Evolutionary conservation across 2,329 filamentous ascomycete genomes (phyloP).

Genomic region (Neospermospora avenae): DNA sequence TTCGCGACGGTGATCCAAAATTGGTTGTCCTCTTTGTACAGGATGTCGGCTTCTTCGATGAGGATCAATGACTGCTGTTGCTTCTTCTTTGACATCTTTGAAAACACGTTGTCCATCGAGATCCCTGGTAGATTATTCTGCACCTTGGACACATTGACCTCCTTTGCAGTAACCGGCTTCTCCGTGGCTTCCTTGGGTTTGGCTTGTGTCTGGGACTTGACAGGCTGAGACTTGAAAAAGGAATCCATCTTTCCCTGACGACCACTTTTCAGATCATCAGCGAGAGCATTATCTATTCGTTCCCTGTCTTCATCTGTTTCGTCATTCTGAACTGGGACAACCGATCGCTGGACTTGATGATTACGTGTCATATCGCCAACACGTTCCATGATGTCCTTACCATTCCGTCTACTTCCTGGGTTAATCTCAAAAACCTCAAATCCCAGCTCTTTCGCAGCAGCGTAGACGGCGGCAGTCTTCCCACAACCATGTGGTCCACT

Average conservation of each 20-base stretch:
- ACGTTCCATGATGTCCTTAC: constrained; percentile 84
- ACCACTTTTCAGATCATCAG: constrained; percentile 59
- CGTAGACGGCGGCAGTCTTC: constrained; percentile 90
- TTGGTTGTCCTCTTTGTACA: constrained; percentile 93
- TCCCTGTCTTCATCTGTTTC: constrained; percentile 36
- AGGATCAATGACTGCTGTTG: constrained; percentile 95
- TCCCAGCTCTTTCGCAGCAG: constrained; percentile 83
- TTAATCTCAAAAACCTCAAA: constrained; percentile 98
- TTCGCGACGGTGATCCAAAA: constrained; percentile 84
- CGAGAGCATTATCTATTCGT: constrained; percentile 42
- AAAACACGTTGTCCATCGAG: neutral
- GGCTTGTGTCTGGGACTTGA: constrained; percentile 25
- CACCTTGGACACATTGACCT: neutral
- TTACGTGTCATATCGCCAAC: constrained; percentile 98
- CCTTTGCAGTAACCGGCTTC: constrained; percentile 5
- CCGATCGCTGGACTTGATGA: constrained; percentile 70
- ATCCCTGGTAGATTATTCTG: neutral
- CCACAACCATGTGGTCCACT: constrained; percentile 88
- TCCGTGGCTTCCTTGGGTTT: constrained; percentile 8
- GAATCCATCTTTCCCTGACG: constrained; percentile 76
- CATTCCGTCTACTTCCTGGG: constrained; percentile 74
- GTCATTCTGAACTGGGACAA: constrained; percentile 35
- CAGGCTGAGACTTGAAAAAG: constrained; percentile 66
- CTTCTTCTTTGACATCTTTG: constrained; percentile 25
- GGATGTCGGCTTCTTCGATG: constrained; percentile 86